Conservation (phyloP, 176 grass and related monocot genomes). For the Miscanthus lutarioriparius region DNA sequence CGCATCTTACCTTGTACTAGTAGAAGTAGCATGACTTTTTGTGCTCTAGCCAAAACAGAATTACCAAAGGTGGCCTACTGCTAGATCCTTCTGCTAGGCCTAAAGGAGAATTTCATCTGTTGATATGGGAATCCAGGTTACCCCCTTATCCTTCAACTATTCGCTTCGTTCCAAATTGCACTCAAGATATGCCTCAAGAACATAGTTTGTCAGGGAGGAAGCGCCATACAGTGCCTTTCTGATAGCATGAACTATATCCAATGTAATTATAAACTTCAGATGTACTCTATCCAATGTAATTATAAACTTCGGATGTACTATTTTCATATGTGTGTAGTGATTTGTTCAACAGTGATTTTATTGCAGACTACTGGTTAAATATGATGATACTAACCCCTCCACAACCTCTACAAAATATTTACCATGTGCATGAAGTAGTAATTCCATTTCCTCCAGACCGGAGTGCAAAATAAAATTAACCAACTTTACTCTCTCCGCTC, state of each 20-base stretch:
- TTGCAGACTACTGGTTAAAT: no score
- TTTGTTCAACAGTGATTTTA: no score
- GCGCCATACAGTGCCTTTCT: neutral
- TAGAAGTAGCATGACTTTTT: neutral
- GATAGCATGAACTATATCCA: neutral
- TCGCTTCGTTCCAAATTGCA: neutral
- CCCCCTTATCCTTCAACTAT: conserved; percentile 6
- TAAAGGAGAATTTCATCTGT: neutral
- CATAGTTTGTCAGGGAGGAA: neutral
- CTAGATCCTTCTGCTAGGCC: neutral
- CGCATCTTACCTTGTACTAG: no score
- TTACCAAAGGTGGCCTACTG: conserved; percentile 2
- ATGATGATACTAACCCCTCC: neutral
- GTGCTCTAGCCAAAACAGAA: neutral
- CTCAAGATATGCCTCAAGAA: neutral
- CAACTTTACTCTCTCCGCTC: no score
- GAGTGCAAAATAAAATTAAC: no score
- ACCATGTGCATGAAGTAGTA: no score
- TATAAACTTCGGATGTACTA: no score
- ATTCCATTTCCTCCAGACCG: no score
- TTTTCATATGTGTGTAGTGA: neutral
- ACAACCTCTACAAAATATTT: no score
- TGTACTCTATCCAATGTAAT: neutral
- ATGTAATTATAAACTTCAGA: neutral
- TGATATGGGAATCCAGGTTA: conserved; percentile 21